Percentiles rank a stretch among this genome's conserved stretches.
phyloP scores from a whole-genome alignment of 305 asterid genomes.

The Plantago coronopus region DNA sequence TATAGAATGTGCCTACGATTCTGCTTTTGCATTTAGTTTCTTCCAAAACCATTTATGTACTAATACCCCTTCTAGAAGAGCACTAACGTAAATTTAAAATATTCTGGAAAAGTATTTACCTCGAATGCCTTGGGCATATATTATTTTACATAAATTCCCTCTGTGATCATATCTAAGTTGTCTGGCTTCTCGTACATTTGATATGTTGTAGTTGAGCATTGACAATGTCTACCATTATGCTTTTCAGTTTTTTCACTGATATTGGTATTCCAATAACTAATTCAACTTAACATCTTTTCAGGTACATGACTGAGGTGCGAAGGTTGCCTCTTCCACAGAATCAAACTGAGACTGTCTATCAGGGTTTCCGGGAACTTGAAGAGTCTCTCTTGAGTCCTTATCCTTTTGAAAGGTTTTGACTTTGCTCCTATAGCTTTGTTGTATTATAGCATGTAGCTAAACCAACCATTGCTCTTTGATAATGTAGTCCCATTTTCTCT shows the following conservation, averaged over 20 bases:
- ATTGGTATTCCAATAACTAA: not conserved
- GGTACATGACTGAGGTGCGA: conserved; percentile 89
- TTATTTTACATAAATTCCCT: too few species aligned
- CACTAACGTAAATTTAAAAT: not conserved
- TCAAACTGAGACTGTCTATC: conserved; percentile 70
- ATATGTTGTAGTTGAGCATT: not conserved
- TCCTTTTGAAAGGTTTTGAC: conserved; percentile 51
- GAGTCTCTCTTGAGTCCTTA: conserved; percentile 66
- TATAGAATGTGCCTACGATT: not conserved
- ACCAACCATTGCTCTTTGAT: not conserved
- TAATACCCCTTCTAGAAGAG: not conserved
- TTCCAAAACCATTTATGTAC: not conserved
- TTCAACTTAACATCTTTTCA: conserved; percentile 25
- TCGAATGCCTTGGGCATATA: not conserved
- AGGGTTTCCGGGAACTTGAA: conserved; percentile 83
- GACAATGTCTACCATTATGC: not conserved
- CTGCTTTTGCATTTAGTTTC: not conserved
- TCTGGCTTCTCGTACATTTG: too few species aligned
- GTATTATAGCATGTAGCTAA: conserved; percentile 27
- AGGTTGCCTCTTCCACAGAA: conserved; percentile 75
- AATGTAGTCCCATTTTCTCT: not conserved
- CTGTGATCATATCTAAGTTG: too few species aligned
- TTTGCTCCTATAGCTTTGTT: conserved; percentile 21
- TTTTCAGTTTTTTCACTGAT: not conserved
- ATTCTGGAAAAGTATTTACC: not conserved